Percentiles rank a stretch among this genome's conserved stretches.
These are phyloP conservation scores for Cytospora schulzeri DNA, from an alignment of 2,329 filamentous ascomycete genomes.

Conservation along the genomic window DNA sequence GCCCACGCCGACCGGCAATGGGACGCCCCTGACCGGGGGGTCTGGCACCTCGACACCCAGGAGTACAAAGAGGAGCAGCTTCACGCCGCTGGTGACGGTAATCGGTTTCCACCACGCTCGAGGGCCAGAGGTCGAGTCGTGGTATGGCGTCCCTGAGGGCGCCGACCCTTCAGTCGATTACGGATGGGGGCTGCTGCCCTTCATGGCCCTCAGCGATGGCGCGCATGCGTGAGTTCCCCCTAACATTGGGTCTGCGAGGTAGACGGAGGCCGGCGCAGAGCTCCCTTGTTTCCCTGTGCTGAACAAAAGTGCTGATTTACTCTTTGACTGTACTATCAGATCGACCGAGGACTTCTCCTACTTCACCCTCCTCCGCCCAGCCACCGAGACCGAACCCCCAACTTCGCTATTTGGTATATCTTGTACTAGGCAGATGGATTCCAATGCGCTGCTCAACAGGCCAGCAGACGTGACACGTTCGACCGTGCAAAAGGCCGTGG, in stretches of 20 bases:
- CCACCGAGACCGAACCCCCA: conserved; percentile 54
- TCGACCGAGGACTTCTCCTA: conserved; percentile 97
- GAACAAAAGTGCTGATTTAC: neutral
- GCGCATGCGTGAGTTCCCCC: conserved; percentile 77
- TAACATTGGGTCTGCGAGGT: neutral
- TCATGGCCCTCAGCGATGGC: conserved; percentile 95
- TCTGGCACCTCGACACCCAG: conserved; percentile 26
- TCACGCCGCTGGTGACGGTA: conserved; percentile 73
- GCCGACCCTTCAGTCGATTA: conserved; percentile 79
- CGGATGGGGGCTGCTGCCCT: conserved; percentile 89
- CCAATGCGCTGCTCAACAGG: conserved; percentile 73
- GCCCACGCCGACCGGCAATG: conserved; percentile 22
- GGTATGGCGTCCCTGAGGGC: conserved; percentile 77
- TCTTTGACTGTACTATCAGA: conserved; percentile 45
- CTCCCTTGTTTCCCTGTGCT: neutral
- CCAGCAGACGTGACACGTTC: conserved; percentile 92
- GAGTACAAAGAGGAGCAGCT: conserved; percentile 39
- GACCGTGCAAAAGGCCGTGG: conserved; percentile 96
- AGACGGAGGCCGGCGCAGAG: conserved; percentile 8
- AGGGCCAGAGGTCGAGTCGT: conserved; percentile 91
- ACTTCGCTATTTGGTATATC: conserved; percentile 95
- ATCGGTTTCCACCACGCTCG: conserved; percentile 84
- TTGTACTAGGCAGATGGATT: conserved; percentile 89
- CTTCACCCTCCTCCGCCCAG: conserved; percentile 81
- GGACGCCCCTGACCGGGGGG: conserved; percentile 13